Percentiles rank a stretch among this genome's conserved stretches.
These are phyloP conservation scores for Neurospora sp. DNA, from an alignment of 495 filamentous ascomycete species.

Conservation along the genomic window DNA sequence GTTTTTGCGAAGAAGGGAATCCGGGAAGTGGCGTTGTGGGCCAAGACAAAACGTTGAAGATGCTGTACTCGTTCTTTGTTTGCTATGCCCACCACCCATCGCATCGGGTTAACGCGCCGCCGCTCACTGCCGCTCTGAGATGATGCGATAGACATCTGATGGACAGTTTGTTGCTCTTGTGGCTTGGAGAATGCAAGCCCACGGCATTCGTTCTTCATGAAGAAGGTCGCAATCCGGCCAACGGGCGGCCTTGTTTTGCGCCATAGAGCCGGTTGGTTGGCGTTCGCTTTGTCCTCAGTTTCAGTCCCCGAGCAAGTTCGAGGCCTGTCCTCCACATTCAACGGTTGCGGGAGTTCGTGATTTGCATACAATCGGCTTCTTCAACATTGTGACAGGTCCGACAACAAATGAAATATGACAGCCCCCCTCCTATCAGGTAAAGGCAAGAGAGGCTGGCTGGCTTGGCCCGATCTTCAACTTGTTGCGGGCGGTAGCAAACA, in stretches of 20 bases:
- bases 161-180: background rate
- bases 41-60: background rate
- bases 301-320: background rate
- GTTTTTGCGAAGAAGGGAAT: too few relatives aligned
- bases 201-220: background rate
- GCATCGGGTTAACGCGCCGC: background rate
- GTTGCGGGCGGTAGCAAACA: background rate
- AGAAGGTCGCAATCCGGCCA: background rate
- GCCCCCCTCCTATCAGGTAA: background rate
- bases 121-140: background rate
- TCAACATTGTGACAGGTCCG: background rate
- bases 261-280: background rate
- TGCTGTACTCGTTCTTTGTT: background rate
- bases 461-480: background rate
- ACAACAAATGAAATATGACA: background rate
- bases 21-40: background rate
- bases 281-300: background rate
- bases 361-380: background rate
- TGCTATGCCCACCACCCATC: background rate
- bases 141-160: background rate
- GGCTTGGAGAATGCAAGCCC: background rate
- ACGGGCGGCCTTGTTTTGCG: background rate
- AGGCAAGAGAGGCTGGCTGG: background rate
- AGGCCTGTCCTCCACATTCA: background rate
- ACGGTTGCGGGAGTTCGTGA: background rate